Evolutionary conservation across 176 grass and related monocot species (phyloP), one percentile per base, ranked within the genome.

Genomic region (Aegilops umbellulata): DNA sequence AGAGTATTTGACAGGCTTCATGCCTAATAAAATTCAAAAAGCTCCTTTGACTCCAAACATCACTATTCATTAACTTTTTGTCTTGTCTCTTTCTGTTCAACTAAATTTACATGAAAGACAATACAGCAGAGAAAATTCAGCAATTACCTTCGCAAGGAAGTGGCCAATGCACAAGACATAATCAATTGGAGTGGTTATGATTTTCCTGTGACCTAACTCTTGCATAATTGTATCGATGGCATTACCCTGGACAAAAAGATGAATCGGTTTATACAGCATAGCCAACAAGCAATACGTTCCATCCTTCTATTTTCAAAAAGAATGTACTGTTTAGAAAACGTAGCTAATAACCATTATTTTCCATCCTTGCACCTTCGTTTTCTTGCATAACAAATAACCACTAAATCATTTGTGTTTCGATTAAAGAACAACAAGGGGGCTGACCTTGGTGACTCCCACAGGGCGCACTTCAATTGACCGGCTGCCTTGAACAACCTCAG

Each of bases 71-170:
- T 41, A 0, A 3, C 41, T 42, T 42, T 42, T 42, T 42, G 41
- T 42, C 41, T 0, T 10, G 39, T 42, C 41, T 42, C 41, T 41
- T 41, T 38, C 38, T 39, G 2, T 39, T 41, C 39, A 41, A 41
- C 39, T 41, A 39, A 22, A 3, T 20, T n/a, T 5, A n/a, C 67
- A 70, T 7, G 6, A 0, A 13, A 38, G 1, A 39, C 19, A 38
- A 19, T 20, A 31, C 8, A 86, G 34, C 63, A 8, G 4, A 65
- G 51, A 63, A 60, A 81, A 79, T 41, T 27, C 19, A 42, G 10
- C 61, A 81, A 65, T 91, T 94, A 98, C 96, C 96, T 98, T 95
- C 32, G 88, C 90, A 22, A 98, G 96, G 71, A 98, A 98, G 77
- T 98, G 96, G 6, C 93, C 96, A 15, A 98, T 65, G 39, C 96